Evolutionary conservation across 148 eudicot species (phyloP).

Genomic region (Tetragonia tetragonoides): DNA sequence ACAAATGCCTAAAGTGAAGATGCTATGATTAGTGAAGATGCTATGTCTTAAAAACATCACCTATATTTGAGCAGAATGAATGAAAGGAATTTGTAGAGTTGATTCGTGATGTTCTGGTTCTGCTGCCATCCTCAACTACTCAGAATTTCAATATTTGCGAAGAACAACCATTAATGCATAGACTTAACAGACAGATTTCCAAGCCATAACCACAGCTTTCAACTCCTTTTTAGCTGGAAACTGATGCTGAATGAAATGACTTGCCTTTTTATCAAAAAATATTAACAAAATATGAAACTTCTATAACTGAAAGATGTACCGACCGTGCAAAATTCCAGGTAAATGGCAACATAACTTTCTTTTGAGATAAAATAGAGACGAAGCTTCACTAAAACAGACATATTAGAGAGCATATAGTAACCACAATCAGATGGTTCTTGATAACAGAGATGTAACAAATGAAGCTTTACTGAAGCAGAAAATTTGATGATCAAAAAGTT

Average conservation of each 20-base stretch:
- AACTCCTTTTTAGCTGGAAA: background rate
- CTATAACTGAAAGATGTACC: background rate
- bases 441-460: background rate
- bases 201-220: background rate
- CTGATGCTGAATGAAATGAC: background rate
- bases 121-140: background rate
- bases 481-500: background rate
- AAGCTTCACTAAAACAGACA: background rate
- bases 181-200: background rate
- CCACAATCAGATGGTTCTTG: background rate
- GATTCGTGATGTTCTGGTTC: background rate
- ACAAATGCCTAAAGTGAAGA: background rate
- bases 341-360: background rate
- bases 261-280: background rate
- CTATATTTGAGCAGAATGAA: background rate
- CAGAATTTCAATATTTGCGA: background rate
- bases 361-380: background rate
- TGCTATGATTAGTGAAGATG: background rate
- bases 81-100: background rate
- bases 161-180: background rate
- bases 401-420: background rate
- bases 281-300: background rate
- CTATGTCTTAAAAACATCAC: background rate
- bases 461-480: constrained; percentile 6
- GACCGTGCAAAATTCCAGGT: background rate